phyloP scores from a whole-genome alignment of 805 yeast species.

The Myxozyma melibiosi region DNA sequence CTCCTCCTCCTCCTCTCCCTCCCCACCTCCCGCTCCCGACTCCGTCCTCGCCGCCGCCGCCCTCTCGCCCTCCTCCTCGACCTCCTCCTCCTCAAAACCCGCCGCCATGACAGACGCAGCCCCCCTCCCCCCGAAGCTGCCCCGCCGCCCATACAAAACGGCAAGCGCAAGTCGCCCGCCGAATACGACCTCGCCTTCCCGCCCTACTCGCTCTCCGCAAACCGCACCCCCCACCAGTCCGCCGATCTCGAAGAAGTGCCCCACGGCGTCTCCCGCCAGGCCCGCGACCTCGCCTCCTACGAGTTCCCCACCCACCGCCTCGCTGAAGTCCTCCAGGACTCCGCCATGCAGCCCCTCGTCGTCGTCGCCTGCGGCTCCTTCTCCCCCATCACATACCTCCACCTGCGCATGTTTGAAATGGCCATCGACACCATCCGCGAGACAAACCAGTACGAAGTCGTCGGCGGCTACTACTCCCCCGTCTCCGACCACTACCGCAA shows the following conservation, averaged over 20 bases:
- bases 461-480: slow-evolving; percentile 96
- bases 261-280: slow-evolving; percentile 87
- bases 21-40: slow-evolving; percentile 3
- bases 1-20: neutral
- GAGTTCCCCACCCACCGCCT: slow-evolving; percentile 75
- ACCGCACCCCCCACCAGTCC: slow-evolving; percentile 52
- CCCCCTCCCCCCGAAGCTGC: neutral
- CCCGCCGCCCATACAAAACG: slow-evolving; percentile 6
- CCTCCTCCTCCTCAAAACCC: neutral
- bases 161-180: slow-evolving; percentile 23
- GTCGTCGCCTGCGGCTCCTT: slow-evolving; percentile 97
- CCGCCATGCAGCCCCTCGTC: slow-evolving; percentile 80
- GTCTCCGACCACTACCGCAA: slow-evolving; percentile 82
- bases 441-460: slow-evolving; percentile 89
- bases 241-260: slow-evolving; percentile 98
- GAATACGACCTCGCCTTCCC: slow-evolving; percentile 16
- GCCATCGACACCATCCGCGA: slow-evolving; percentile 92
- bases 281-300: slow-evolving; percentile 67
- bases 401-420: slow-evolving; percentile 95
- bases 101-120: neutral
- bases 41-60: neutral
- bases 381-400: slow-evolving; percentile 92
- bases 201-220: slow-evolving; percentile 32
- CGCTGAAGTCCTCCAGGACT: slow-evolving; percentile 31
- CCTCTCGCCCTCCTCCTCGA: neutral